Base-by-base conservation (phyloP, 2,329 filamentous ascomycete species). In the Chalaropsis thielavioides region DNA sequence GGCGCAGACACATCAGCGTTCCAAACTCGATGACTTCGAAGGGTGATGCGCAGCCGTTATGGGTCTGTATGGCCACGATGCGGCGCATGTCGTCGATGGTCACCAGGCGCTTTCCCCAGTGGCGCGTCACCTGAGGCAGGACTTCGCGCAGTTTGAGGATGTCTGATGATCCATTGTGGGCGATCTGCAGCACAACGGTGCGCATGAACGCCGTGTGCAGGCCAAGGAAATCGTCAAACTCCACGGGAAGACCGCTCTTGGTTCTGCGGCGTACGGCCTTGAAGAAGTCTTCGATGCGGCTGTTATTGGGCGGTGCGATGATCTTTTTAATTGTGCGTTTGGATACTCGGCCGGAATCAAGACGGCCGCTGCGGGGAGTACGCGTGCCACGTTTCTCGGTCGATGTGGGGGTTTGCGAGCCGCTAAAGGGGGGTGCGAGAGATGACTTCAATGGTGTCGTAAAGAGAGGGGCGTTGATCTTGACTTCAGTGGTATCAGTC, bases 21-120 rank as follows among this genome's bases (percentile, higher is more conserved):
- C 80, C 81, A 69, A 82, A 82, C 71, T 81, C 78, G 35, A 76
- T 73, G 10, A 83, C 70, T 64, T 76, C 75, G 68, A 79, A 79
- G 2, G 76, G 77, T 1, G 75, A 73, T 41, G 68, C 56, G 6
- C 67, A 63, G 43, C 62, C 65, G 46, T 67, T 67, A 56, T 64
- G 56, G 8, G 49, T 76, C 70, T 86, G 79, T n/a, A 90, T 75
- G 61, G 85, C 87, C 24, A 92, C 74, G 68, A 86, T 82, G 67
- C 82, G 79, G 68, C 83, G 83, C 60, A 91, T 76, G 70, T 92
- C 88, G 49, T 84, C 81, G 0, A 81, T 75, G 0, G 79, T 81
- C 17, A 90, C 86, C 65, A 79, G 79, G 40, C 87, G 80, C 75
- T 88, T 90, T 67, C 87, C 86, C 88, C 88, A 92, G 44, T 85